phyloP scores from a whole-genome alignment of 768 basidiomycete genomes.

The Pulveroboletus sp. region DNA sequence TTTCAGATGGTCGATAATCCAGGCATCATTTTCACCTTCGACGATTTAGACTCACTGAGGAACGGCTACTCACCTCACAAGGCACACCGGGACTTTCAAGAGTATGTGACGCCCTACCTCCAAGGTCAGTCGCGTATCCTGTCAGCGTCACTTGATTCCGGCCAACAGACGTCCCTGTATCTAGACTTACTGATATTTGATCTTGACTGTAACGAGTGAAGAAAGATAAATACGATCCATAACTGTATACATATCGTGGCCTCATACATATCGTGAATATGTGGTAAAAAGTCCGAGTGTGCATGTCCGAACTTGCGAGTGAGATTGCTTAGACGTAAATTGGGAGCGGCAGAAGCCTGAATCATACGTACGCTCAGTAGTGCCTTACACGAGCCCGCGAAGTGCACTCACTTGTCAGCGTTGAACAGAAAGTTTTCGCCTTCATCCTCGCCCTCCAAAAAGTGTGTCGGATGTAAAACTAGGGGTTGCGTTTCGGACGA shows the following conservation, averaged over 20 bases:
- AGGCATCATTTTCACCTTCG: conserved; percentile 24
- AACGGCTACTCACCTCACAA: conserved; percentile 12
- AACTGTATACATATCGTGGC: neutral
- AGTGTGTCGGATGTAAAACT: conserved; percentile 83
- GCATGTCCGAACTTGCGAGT: neutral
- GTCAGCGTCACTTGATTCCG: neutral
- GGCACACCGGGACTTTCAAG: conserved; percentile 11
- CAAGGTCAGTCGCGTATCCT: conserved; percentile 12
- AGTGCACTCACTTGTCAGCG: conserved; percentile 59
- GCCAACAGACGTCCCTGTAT: neutral
- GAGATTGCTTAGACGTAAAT: conserved; percentile 53
- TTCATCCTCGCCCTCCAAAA: conserved; percentile 89
- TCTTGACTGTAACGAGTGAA: conserved; percentile 12
- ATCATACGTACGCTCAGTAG: conserved; percentile 3
- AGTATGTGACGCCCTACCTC: conserved; percentile 5
- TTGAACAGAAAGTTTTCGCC: conserved; percentile 93
- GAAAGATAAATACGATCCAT: neutral
- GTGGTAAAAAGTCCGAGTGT: neutral
- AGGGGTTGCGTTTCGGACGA: neutral
- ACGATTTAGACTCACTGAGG: conserved; percentile 12
- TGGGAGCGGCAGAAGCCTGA: conserved; percentile 61
- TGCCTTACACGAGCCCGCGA: neutral
- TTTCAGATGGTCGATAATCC: neutral
- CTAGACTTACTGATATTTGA: conserved; percentile 23
- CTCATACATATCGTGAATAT: neutral